Evolutionary conservation across 768 basidiomycete species (phyloP).

Genomic region (Cystofilobasidium macerans): DNA sequence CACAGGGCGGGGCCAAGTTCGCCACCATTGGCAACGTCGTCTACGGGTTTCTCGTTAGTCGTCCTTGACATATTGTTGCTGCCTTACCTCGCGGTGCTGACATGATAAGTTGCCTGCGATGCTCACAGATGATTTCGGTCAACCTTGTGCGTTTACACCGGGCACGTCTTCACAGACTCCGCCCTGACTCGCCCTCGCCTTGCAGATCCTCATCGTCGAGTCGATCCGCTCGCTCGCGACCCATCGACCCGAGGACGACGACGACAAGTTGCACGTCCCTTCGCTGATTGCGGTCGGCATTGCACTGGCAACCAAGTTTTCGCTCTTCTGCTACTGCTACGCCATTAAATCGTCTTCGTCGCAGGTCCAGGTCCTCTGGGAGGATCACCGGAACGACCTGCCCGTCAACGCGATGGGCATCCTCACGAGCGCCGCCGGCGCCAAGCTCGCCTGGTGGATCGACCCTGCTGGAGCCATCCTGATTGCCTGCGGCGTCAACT

Average conservation of each 20-base stretch:
- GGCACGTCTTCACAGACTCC: too few relatives aligned
- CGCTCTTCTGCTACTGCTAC: conserved; percentile 77
- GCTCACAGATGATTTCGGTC: conserved; percentile 70
- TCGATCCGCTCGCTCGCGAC: conserved; percentile 61
- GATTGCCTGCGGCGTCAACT: conserved; percentile 46
- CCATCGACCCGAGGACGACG: conserved; percentile 45
- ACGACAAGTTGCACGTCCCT: conserved; percentile 61
- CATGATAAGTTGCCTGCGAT: not conserved
- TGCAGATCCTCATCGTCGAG: conserved; percentile 67
- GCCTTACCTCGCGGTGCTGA: not conserved
- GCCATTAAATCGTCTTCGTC: conserved; percentile 42
- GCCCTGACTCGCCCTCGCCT: not conserved
- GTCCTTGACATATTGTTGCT: conserved; percentile 30
- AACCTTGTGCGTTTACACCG: conserved; percentile 45
- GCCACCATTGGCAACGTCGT: conserved; percentile 82
- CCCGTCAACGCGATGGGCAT: conserved; percentile 37
- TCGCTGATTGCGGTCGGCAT: conserved; percentile 71
- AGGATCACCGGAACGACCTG: conserved; percentile 74
- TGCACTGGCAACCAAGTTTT: conserved; percentile 71
- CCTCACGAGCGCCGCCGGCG: conserved; percentile 35
- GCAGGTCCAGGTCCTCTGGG: conserved; percentile 53
- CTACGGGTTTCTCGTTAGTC: conserved; percentile 47
- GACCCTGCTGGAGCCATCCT: conserved; percentile 25
- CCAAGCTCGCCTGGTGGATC: conserved; percentile 35
- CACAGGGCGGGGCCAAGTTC: conserved; percentile 44